Evolutionary conservation across 805 yeast genomes (phyloP), one percentile per base, ranked within the genome.

Genomic region (Yarrowia porcina): DNA sequence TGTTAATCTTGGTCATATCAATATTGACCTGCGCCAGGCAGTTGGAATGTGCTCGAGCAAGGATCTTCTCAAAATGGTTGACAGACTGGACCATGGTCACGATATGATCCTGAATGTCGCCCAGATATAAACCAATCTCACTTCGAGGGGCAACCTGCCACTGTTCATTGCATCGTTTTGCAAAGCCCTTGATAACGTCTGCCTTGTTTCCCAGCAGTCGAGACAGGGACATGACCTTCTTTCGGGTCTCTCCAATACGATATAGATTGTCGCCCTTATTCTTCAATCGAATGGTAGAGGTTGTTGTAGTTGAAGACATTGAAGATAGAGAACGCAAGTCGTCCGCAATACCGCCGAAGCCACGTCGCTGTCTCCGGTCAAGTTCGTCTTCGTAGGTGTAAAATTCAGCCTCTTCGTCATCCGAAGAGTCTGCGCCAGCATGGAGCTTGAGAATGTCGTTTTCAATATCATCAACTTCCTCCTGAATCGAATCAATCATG

Each of bases 91-190:
- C 96, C 99, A 94, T 94, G 0, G 99, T 94, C 23, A 94, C 90
- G 35, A 94, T 86, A 76, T 94, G 99, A 76, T 94, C 99, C 75
- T 94, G 99, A 69, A 94, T 94, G 77, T 94, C 99, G 17, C 97
- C 97, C 64, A 94, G 76, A 73, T 93, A 94, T 87, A 94, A 86
- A 3, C 94, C 96, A 69, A 94, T 93, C 70, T 93, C 98, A 12
- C 87, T 83, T 66, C 86, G 80, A 59, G 93, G 90, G 0, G 90
- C 88, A 42, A 82, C 84, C 65, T 84, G 88, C 90, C 89, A 88
- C 65, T 82, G 90, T 68, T 91, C 97, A 67, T 85, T 87, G 72
- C 94, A 90, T 65, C 97, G 78, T 72, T 94, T 94, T 52, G 96
- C 87, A 71, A 94, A 91, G 0, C 97, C 97, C 71, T 89, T 90